Percentiles rank a stretch among this genome's conserved stretches.
Evolutionary conservation across 1,139 yeast species (phyloP).

Genomic region (Blastobotrys indianensis): DNA sequence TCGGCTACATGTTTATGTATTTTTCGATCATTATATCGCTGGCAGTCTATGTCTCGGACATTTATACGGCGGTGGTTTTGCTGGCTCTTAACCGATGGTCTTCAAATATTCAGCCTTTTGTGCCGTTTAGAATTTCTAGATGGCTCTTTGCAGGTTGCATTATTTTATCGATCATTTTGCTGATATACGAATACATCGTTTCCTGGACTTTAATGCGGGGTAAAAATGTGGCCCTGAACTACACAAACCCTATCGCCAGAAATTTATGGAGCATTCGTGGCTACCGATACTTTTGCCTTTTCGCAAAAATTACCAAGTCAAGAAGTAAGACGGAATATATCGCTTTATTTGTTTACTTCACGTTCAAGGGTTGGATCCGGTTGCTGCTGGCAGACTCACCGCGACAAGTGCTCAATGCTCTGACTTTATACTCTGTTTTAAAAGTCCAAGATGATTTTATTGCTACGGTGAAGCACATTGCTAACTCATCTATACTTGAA

Average conservation of each 20-base stretch:
- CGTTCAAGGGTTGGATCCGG: conserved; percentile 59
- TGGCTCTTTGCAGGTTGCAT: conserved; percentile 86
- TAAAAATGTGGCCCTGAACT: conserved; percentile 62
- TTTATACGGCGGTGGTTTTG: conserved; percentile 72
- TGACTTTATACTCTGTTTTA: conserved; percentile 57
- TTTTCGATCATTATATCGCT: conserved; percentile 47
- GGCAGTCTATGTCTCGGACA: conserved; percentile 62
- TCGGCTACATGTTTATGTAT: conserved; percentile 51
- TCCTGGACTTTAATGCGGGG: conserved; percentile 57
- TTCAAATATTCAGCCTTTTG: conserved; percentile 47
- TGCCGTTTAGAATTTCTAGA: conserved; percentile 58
- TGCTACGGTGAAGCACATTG: conserved; percentile 51
- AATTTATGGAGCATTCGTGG: conserved; percentile 49
- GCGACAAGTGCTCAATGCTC: conserved; percentile 78
- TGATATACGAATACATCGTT: conserved; percentile 53
- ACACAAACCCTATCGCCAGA: conserved; percentile 62
- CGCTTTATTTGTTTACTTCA: conserved; percentile 61
- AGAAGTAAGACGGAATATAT: conserved; percentile 57
- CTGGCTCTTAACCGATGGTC: conserved; percentile 77
- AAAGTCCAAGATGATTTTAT: conserved; percentile 43
- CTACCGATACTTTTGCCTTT: conserved; percentile 67
- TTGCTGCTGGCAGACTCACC: conserved; percentile 76
- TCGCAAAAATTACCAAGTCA: conserved; percentile 62
- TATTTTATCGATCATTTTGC: conserved; percentile 58
- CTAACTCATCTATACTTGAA: conserved; percentile 53